These are phyloP conservation scores for Hyaloperonospora arabidopsidis DNA, from an alignment of 352 stramenopile genomes.

Conservation along the genomic window DNA sequence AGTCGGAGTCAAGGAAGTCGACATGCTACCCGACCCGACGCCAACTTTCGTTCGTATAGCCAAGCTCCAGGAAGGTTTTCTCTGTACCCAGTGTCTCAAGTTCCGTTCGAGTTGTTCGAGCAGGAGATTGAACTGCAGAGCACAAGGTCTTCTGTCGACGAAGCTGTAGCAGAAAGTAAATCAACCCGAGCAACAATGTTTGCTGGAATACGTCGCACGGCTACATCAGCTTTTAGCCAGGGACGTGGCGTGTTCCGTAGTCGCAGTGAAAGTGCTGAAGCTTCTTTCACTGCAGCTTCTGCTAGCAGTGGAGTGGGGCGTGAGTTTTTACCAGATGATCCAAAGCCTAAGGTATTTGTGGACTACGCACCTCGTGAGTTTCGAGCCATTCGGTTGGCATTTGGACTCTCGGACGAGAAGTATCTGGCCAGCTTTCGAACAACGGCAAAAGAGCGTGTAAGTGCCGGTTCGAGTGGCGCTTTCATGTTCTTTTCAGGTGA, in stretches of 20 bases:
- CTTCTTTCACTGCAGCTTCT: slow-evolving; percentile 3
- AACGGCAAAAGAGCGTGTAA: slow-evolving; percentile 72
- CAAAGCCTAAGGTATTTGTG: slow-evolving; percentile 66
- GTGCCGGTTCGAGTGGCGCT: slow-evolving; percentile 60
- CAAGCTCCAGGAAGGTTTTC: slow-evolving; percentile 36
- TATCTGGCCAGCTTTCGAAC: slow-evolving; percentile 68
- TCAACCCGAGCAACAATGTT: slow-evolving; percentile 35
- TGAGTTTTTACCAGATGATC: slow-evolving; percentile 33
- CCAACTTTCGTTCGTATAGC: slow-evolving; percentile 22
- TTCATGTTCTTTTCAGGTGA: slow-evolving; percentile 83
- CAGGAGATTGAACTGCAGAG: slow-evolving; percentile 66
- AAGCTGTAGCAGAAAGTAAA: slow-evolving; percentile 9
- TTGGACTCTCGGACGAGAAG: slow-evolving; percentile 55
- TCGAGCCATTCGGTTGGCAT: slow-evolving; percentile 45
- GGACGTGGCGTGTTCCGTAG: slow-evolving; percentile 25
- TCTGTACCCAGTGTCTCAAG: slow-evolving; percentile 62
- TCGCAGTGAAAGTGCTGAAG: slow-evolving; percentile 20
- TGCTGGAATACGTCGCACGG: slow-evolving; percentile 40
- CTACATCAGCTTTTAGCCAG: slow-evolving; percentile 31
- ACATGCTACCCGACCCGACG: slow-evolving; percentile 1
- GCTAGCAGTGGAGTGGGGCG: slow-evolving; percentile 6
- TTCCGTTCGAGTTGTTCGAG: slow-evolving; percentile 71
- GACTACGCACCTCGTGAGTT: slow-evolving; percentile 71
- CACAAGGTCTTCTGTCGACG: slow-evolving; percentile 26
- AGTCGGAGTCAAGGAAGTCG: slow-evolving; percentile 21